Conservation (phyloP, 148 eudicot genomes). For the Rhododendron henanense region DNA sequence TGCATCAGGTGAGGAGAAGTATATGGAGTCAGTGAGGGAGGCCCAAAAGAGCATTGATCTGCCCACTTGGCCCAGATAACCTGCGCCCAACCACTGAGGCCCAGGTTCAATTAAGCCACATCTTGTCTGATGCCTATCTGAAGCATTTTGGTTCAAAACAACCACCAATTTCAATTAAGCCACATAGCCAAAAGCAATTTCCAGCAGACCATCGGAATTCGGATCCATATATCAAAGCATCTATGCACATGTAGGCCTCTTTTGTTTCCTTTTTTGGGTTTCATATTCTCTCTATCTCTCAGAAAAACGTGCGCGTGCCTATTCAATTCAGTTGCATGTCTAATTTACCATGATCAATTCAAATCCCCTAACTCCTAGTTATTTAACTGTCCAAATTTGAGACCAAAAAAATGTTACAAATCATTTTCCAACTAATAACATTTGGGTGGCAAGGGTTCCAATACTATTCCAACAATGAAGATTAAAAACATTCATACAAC, state of each 20-base stretch:
- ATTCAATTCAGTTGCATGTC: background rate
- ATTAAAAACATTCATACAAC: background rate
- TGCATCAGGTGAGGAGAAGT: conserved; percentile 64
- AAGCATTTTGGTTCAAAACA: conserved; percentile 29
- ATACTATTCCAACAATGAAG: background rate
- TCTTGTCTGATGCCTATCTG: conserved; percentile 74
- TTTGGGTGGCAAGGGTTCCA: background rate
- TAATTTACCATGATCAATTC: background rate
- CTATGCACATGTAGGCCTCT: background rate
- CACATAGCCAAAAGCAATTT: background rate
- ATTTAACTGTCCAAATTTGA: background rate
- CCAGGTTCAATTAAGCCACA: conserved; percentile 62
- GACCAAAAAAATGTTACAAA: background rate
- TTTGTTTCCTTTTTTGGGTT: background rate
- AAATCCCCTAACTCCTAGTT: background rate
- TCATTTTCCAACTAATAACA: background rate
- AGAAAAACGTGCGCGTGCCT: background rate
- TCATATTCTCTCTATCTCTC: background rate
- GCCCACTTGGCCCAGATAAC: conserved; percentile 55
- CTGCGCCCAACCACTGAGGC: conserved; percentile 40
- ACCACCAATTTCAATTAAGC: background rate
- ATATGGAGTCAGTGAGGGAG: conserved; percentile 53
- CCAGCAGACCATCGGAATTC: background rate
- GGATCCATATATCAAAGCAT: background rate
- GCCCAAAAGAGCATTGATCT: conserved; percentile 63